Percentiles rank a stretch among this genome's conserved stretches.
Evolutionary conservation across 768 basidiomycete species (phyloP).

Genomic region (Mycena maculata): DNA sequence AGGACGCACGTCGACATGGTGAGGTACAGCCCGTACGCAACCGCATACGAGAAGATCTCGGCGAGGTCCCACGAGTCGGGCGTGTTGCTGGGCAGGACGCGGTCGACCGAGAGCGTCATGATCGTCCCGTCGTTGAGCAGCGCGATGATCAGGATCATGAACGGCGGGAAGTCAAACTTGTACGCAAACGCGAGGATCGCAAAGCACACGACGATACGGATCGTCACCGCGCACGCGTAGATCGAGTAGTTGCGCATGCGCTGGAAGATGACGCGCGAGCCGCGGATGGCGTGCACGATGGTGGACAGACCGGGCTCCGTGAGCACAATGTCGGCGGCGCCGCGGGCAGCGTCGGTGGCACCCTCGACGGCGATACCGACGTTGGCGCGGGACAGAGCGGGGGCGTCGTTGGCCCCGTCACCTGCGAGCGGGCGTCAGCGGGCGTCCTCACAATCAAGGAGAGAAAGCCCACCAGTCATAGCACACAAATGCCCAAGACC

Average conservation of each 20-base stretch:
- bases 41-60: slow-evolving; percentile 95
- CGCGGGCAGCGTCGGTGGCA: slow-evolving; percentile 98
- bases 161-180: slow-evolving; percentile 98
- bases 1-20: slow-evolving; percentile 86
- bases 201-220: slow-evolving; percentile 99
- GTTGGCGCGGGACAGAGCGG: slow-evolving; percentile 97
- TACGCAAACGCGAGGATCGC: slow-evolving; percentile 95
- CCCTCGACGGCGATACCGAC: slow-evolving; percentile 99
- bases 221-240: slow-evolving; percentile 94
- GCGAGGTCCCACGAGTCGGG: slow-evolving; percentile 97
- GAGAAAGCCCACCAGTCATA: slow-evolving; percentile 81
- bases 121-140: slow-evolving; percentile 98
- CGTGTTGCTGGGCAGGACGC: slow-evolving; percentile 91
- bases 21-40: slow-evolving; percentile 95
- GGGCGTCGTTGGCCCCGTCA: slow-evolving; percentile 99
- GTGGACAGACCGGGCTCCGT: slow-evolving; percentile 99
- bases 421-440: slow-evolving; percentile 3
- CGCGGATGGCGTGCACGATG: slow-evolving; percentile 98
- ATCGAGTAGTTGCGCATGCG: slow-evolving; percentile 99
- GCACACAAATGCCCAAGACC: slow-evolving; percentile 95
- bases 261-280: slow-evolving; percentile 99
- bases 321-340: slow-evolving; percentile 97
- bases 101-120: slow-evolving; percentile 97
- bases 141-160: slow-evolving; percentile 99
- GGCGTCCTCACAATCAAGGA: not conserved